These are phyloP conservation scores for Pezizomycotina sp. DNA, from an alignment of 2,329 filamentous ascomycete species.

Conservation along the genomic window DNA sequence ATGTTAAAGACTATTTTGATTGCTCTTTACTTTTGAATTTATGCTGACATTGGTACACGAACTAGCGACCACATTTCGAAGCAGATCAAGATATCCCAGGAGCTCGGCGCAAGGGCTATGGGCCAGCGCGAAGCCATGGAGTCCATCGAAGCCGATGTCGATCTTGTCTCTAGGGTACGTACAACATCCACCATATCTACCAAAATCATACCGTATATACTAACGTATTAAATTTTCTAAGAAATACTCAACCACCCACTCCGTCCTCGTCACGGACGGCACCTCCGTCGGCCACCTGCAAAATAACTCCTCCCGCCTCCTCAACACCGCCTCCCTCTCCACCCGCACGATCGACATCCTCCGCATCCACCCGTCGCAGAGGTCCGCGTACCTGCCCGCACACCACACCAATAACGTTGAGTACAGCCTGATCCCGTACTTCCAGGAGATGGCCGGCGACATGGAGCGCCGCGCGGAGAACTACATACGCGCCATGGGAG, in stretches of 20 bases:
- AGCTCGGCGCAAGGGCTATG: conserved; percentile 55
- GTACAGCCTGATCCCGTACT: conserved; percentile 34
- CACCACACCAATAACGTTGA: conserved; percentile 23
- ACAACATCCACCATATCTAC: not conserved
- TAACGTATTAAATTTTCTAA: conserved; percentile 11
- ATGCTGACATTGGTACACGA: too few relatives aligned
- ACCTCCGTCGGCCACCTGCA: conserved; percentile 21
- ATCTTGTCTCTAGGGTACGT: conserved; percentile 38
- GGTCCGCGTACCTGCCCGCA: conserved; percentile 23
- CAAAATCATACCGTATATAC: not conserved
- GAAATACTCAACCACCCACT: conserved; percentile 24
- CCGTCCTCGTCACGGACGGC: conserved; percentile 23
- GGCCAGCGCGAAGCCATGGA: conserved; percentile 46
- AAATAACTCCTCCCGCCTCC: conserved; percentile 21
- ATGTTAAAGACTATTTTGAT: too few relatives aligned
- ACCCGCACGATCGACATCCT: conserved; percentile 25
- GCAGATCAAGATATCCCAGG: conserved; percentile 61
- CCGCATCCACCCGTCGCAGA: conserved; percentile 22
- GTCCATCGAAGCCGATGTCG: conserved; percentile 48
- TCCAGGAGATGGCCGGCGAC: conserved; percentile 35
- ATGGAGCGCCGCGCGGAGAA: conserved; percentile 33
- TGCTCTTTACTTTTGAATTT: too few relatives aligned
- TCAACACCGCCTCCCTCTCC: conserved; percentile 22
- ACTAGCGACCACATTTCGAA: conserved; percentile 58
- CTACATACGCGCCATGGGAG: conserved; percentile 34